These are phyloP conservation scores for Luvunga scandens DNA, from an alignment of 345 rosid species.

Conservation along the genomic window DNA sequence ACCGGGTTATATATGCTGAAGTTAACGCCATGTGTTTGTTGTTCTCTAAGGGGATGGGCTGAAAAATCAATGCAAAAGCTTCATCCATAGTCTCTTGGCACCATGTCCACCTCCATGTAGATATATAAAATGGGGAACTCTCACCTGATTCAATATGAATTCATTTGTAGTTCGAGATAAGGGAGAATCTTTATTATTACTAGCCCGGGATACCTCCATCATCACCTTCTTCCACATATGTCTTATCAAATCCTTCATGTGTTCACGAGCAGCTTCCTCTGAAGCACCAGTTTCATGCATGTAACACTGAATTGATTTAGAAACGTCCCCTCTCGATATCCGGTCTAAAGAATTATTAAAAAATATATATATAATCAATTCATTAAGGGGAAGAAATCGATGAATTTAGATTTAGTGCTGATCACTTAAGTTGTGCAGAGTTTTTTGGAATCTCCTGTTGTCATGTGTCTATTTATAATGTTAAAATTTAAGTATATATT, in stretches of 20 bases:
- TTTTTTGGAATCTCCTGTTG: no score
- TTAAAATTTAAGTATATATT: no score
- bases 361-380: no score
- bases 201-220: background rate
- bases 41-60: background rate
- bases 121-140: conserved; percentile 10
- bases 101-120: background rate
- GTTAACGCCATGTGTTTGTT: no score
- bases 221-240: conserved; percentile 30
- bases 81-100: background rate
- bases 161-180: background rate
- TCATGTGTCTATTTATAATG: no score
- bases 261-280: conserved; percentile 24
- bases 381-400: no score
- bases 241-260: conserved; percentile 15
- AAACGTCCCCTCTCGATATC: no score
- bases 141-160: background rate
- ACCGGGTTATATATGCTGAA: no score
- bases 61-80: background rate
- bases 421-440: no score
- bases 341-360: no score
- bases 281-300: conserved; percentile 22
- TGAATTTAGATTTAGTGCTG: no score
- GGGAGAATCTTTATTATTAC: background rate
- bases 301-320: no score